Evolutionary conservation across 2,329 filamentous ascomycete genomes (phyloP).

Genomic region (Pestalotiopsis sp.): DNA sequence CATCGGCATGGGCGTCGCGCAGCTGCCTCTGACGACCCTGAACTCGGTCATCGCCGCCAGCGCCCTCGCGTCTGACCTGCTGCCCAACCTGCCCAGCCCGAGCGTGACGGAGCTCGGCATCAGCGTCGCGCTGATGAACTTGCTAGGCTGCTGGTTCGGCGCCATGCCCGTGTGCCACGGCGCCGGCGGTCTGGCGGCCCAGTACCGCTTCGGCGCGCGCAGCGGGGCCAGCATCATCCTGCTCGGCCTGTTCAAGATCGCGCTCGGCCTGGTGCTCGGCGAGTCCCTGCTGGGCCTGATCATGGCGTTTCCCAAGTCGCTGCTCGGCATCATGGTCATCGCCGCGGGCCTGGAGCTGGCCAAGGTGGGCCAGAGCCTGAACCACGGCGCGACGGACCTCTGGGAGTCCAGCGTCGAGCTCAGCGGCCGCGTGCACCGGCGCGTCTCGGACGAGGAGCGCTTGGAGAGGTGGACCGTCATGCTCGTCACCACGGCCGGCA

Average conservation of each 20-base stretch:
- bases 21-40: slow-evolving; percentile 86
- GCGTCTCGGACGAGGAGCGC: slow-evolving; percentile 67
- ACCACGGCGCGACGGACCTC: slow-evolving; percentile 66
- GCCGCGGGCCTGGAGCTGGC: slow-evolving; percentile 87
- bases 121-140: slow-evolving; percentile 82
- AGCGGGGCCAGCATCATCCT: slow-evolving; percentile 83
- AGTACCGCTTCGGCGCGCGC: slow-evolving; percentile 88
- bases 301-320: slow-evolving; percentile 69
- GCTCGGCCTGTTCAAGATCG: slow-evolving; percentile 74
- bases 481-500: slow-evolving; percentile 80
- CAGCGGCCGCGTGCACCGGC: slow-evolving; percentile 46
- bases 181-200: slow-evolving; percentile 85
- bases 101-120: slow-evolving; percentile 76
- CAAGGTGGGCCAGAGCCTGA: slow-evolving; percentile 81
- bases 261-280: slow-evolving; percentile 75
- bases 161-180: slow-evolving; percentile 96
- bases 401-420: slow-evolving; percentile 55
- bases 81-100: slow-evolving; percentile 68
- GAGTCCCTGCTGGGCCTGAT: slow-evolving; percentile 73
- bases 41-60: slow-evolving; percentile 91
- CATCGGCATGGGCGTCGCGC: slow-evolving; percentile 71
- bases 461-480: slow-evolving; percentile 84
- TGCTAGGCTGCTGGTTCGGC: slow-evolving; percentile 86
- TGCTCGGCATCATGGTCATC: slow-evolving; percentile 87
- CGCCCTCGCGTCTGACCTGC: slow-evolving; percentile 75